A percentile compares a stretch with the other conserved stretches of the same genome.
phyloP scores from a whole-genome alignment of 1,284 basidiomycete genomes.

The Puccinia hordei region DNA sequence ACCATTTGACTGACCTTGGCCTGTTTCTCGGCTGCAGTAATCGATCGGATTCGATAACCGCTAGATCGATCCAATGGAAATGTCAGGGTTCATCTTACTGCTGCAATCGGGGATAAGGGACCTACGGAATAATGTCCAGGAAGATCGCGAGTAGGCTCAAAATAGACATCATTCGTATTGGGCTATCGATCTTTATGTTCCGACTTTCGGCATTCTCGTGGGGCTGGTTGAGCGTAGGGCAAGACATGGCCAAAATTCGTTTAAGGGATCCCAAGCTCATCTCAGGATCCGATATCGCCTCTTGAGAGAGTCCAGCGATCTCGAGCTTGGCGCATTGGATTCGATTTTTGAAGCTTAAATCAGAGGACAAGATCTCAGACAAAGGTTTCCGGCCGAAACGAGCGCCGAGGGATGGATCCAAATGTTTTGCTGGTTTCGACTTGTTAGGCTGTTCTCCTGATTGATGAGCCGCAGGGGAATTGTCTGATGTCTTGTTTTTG shows the following conservation, averaged over 20 bases:
- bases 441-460: background rate
- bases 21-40: slow-evolving; percentile 85
- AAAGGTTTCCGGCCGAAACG: slow-evolving; percentile 44
- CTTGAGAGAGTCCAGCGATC: slow-evolving; percentile 51
- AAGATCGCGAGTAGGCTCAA: slow-evolving; percentile 90
- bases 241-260: slow-evolving; percentile 37
- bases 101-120: background rate
- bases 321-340: slow-evolving; percentile 54
- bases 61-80: slow-evolving; percentile 3
- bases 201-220: slow-evolving; percentile 36
- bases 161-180: slow-evolving; percentile 83
- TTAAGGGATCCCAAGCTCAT: slow-evolving; percentile 48
- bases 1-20: slow-evolving; percentile 96
- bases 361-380: slow-evolving; percentile 45
- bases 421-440: background rate
- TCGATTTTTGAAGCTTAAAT: slow-evolving; percentile 54
- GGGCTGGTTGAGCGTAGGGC: slow-evolving; percentile 27
- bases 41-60: slow-evolving; percentile 71
- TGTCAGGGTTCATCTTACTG: background rate
- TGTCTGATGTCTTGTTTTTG: slow-evolving; percentile 5
- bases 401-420: slow-evolving; percentile 37
- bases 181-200: slow-evolving; percentile 67
- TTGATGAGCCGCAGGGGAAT: background rate
- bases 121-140: slow-evolving; percentile 88
- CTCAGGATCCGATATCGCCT: slow-evolving; percentile 52